Percentiles rank a stretch among this genome's conserved stretches.
Conservation (phyloP, 805 yeast genomes). For the Wickerhamiella vanderwaltii region DNA sequence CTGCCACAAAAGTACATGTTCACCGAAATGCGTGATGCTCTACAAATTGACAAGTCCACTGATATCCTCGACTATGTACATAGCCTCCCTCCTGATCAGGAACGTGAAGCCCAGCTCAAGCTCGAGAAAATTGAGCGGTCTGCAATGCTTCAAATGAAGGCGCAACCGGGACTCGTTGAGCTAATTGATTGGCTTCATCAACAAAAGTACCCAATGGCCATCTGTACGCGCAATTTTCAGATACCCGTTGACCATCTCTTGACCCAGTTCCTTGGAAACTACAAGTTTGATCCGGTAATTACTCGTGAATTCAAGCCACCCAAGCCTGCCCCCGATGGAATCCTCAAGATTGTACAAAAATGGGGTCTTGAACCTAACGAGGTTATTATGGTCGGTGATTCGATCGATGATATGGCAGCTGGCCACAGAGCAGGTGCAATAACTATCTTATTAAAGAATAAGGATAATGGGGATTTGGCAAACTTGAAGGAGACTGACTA, state of each 20-base stretch:
- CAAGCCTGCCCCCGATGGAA: conserved; percentile 55
- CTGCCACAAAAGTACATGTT: conserved; percentile 38
- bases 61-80: conserved; percentile 46
- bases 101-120: conserved; percentile 34
- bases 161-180: conserved; percentile 36
- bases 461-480: conserved; percentile 37
- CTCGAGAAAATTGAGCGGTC: conserved; percentile 43
- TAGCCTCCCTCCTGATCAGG: conserved; percentile 31
- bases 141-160: conserved; percentile 48
- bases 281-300: conserved; percentile 37
- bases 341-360: conserved; percentile 39
- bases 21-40: conserved; percentile 47
- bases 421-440: conserved; percentile 53
- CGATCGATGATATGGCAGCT: conserved; percentile 54
- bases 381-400: conserved; percentile 62
- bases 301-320: conserved; percentile 58
- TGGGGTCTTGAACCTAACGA: conserved; percentile 39
- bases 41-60: conserved; percentile 35
- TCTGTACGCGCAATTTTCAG: conserved; percentile 50
- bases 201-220: conserved; percentile 19
- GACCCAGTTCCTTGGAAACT: conserved; percentile 32
- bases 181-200: conserved; percentile 29
- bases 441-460: conserved; percentile 42
- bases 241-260: conserved; percentile 45
- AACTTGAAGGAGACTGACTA: conserved; percentile 29